Evolutionary conservation across 1,139 yeast genomes (phyloP).

Genomic region (Debaryomyces sp.): DNA sequence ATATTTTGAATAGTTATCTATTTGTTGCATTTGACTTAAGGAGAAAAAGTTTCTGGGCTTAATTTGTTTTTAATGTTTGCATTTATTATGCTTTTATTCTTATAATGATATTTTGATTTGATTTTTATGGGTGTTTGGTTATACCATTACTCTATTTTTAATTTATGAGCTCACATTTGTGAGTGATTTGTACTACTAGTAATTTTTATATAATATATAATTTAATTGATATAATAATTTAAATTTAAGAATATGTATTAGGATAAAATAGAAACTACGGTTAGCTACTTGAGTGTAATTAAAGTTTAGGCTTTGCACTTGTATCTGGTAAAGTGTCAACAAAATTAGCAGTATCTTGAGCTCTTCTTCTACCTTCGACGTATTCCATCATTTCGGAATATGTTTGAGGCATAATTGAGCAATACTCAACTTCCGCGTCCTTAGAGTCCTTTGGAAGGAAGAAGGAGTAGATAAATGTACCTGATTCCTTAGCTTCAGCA

Average conservation of each 20-base stretch:
- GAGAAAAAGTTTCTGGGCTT: constrained; percentile 2
- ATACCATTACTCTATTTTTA: constrained; percentile 1
- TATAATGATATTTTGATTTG: constrained; percentile 3
- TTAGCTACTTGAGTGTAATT: not conserved
- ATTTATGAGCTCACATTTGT: not conserved
- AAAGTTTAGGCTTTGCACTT: constrained; percentile 4
- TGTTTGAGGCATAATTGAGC: constrained; percentile 81
- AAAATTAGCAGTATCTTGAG: constrained; percentile 75
- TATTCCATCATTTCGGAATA: constrained; percentile 92
- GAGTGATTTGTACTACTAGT: constrained; percentile 5
- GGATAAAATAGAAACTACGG: not conserved
- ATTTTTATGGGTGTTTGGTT: constrained; percentile 6
- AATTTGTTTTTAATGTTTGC: not conserved
- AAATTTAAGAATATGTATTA: constrained; percentile 1
- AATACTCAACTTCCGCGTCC: constrained; percentile 48
- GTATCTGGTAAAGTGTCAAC: constrained; percentile 46
- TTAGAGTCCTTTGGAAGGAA: constrained; percentile 62
- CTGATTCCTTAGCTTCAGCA: constrained; percentile 67
- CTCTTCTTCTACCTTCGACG: constrained; percentile 87
- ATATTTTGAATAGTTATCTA: not conserved
- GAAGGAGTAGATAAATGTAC: constrained; percentile 86
- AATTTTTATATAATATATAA: constrained; percentile 3
- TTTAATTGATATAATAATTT: constrained; percentile 3
- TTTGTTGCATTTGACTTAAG: not conserved
- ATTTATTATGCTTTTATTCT: not conserved